Conservation (phyloP, 2,329 filamentous ascomycete genomes). For the Penicillium sp. region DNA sequence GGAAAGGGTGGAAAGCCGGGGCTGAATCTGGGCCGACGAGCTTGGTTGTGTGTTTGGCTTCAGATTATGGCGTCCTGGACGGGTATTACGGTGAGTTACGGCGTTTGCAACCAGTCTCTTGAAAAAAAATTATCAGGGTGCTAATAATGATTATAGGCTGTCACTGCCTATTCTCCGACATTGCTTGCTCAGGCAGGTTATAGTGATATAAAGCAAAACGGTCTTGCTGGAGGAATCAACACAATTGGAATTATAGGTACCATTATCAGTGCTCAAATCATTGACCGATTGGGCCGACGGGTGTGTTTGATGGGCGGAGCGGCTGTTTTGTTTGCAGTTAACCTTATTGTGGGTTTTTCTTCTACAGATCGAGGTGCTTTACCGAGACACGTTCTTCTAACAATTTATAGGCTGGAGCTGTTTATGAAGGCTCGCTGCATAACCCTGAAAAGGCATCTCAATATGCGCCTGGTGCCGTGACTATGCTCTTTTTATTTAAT, state of each 20-base stretch:
- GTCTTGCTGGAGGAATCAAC: constrained; percentile 53
- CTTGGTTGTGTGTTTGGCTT: constrained; percentile 48
- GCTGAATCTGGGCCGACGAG: constrained; percentile 39
- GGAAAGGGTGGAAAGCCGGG: constrained; percentile 34
- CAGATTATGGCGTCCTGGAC: constrained; percentile 50
- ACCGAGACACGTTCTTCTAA: constrained; percentile 6
- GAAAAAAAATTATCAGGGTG: neutral
- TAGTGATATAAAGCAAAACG: constrained; percentile 43
- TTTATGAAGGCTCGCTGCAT: constrained; percentile 45
- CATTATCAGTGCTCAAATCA: constrained; percentile 52
- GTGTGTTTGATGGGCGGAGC: constrained; percentile 45
- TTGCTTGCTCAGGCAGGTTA: constrained; percentile 35
- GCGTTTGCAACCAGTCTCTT: neutral
- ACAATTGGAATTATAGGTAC: constrained; percentile 55
- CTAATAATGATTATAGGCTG: constrained; percentile 34
- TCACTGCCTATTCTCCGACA: constrained; percentile 40
- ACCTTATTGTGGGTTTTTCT: constrained; percentile 38
- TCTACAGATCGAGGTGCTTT: neutral
- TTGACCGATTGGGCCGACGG: constrained; percentile 52
- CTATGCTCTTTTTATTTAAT: constrained; percentile 50
- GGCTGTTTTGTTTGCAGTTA: constrained; percentile 42
- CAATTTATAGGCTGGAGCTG: constrained; percentile 36
- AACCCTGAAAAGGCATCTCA: constrained; percentile 37
- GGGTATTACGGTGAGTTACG: constrained; percentile 45
- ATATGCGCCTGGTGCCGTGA: constrained; percentile 48